Evolutionary conservation across 495 filamentous ascomycete species (phyloP), one percentile per base, ranked within the genome.

Genomic region (Umbilicaria muhlenbergii): DNA sequence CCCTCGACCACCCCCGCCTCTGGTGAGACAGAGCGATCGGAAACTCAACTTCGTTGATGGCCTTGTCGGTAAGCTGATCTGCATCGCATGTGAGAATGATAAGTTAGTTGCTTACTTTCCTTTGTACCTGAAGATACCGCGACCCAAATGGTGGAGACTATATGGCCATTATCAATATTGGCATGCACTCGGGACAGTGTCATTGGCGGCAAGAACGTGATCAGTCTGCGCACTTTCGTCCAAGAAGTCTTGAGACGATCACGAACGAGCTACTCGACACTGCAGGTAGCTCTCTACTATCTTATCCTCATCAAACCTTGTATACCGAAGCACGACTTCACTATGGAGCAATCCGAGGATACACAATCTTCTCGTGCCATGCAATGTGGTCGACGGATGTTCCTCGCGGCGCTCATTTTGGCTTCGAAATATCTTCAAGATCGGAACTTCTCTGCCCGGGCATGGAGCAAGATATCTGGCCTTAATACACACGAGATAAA

Each of bases 401-500:
- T 98, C 58, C 70, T 98, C 43, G 83, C 92, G 13, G 84, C 85
- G 11, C 68, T 95, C 49, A 94, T 95, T 52, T 69, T 95, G 38
- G 86, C 86, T 3, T 95, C 91, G 17, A 98, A 98, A 65, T 98
- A 94, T 60, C 70, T 96, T 34, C 91, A 98, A 59, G 91, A 98
- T 60, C 81, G 91, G 36, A 98, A 96, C 61, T 98, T 88, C 62
- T 96, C 92, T 7, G 87, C 91, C 34, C 75, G 86, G 32, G 91
- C 91, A 16, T 98, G 91, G 91, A 95, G 91, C 59, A 95, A 92
- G 67, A 96, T 98, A 41, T 95, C 89, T 16, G 88, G 89, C 33
- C 68, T 96, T 33, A 83, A 84, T 50, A 86, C 84, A 0, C 62
- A 71, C 31, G 91, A 98, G 63, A 94, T 98, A 60, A 96, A 96